Base-by-base conservation (phyloP, 768 basidiomycete genomes). In the Boletus rubropictus region DNA sequence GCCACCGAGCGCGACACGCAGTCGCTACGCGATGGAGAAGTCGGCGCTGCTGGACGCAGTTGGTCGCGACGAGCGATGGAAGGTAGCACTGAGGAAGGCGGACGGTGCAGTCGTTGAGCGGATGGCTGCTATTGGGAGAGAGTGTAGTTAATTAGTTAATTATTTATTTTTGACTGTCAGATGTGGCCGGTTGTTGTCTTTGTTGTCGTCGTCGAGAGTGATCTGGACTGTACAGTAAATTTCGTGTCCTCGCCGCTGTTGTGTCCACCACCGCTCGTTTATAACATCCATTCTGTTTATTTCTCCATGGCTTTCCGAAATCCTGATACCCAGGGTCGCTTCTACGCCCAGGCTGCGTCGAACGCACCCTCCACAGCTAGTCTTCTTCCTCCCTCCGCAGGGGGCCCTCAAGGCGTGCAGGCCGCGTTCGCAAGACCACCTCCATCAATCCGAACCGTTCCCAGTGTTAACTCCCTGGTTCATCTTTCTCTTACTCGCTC, bases 311-410 rank as follows among this genome's bases (percentile, higher is more conserved):
- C 60, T 11, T 53, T 49, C 20, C 44, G 48, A 22, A 61, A 61
- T 28, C 64, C 68, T 15, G 69, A 72, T 55, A 54, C 72, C 51
- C 71, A 73, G 48, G 68, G 69, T 42, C 71, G 67, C 48, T 68
- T 66, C 53, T 72, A 74, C 56, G 69, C 70, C 56, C 62, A 65
- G 51, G 63, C 68, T 20, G 58, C 62, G 39, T 64, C 65, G 49
- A 64, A 69, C 50, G 70, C 78, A 10, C 71, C 73, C 5, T 82
- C 81, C 4, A 75, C 77, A 7, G 65, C 76, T 27, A 78, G 71
- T 58, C 76, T 82, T 44, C 66, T 82, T 33, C 67, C 69, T 1
- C 62, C 69, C 7, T 54, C 72, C 8, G 58, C 63, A 32, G 59
- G 54, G 27, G 59, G 55, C 48, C 48, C 55, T 29, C 58, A 56